Evolutionary conservation across 768 basidiomycete genomes (phyloP).

Genomic region (Clavulina sp.): DNA sequence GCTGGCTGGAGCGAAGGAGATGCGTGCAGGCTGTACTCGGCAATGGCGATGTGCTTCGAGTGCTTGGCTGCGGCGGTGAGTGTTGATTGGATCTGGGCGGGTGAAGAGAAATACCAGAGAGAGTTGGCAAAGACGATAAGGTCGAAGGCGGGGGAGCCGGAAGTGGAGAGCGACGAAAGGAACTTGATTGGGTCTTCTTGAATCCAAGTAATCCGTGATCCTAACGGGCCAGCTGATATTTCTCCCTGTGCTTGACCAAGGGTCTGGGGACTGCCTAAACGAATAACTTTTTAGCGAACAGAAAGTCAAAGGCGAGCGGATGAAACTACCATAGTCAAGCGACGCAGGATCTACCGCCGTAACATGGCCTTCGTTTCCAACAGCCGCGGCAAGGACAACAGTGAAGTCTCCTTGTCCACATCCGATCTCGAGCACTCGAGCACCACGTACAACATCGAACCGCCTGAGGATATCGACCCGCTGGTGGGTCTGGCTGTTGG

Average conservation of each 20-base stretch:
- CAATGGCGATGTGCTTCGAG: slow-evolving; percentile 18
- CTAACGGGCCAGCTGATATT: slow-evolving; percentile 17
- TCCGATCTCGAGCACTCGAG: slow-evolving; percentile 23
- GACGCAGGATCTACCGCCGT: slow-evolving; percentile 25
- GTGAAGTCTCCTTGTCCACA: slow-evolving; percentile 29
- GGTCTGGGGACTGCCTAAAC: slow-evolving; percentile 21
- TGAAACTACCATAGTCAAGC: slow-evolving; percentile 24
- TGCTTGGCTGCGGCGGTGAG: slow-evolving; percentile 17
- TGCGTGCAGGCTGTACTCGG: slow-evolving; percentile 21
- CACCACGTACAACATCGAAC: slow-evolving; percentile 18
- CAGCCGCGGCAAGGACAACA: slow-evolving; percentile 20
- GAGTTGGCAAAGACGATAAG: slow-evolving; percentile 22
- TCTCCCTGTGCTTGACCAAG: slow-evolving; percentile 23
- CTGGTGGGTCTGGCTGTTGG: too few relatives aligned
- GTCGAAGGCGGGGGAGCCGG: slow-evolving; percentile 16
- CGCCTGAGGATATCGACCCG: slow-evolving; percentile 19
- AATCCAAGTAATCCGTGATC: slow-evolving; percentile 22
- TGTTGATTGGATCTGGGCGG: slow-evolving; percentile 17
- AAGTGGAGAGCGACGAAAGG: slow-evolving; percentile 11
- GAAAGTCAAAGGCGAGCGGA: slow-evolving; percentile 8
- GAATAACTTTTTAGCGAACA: slow-evolving; percentile 15
- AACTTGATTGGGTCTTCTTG: slow-evolving; percentile 19
- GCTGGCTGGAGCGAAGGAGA: too few relatives aligned
- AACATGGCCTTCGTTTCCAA: slow-evolving; percentile 22
- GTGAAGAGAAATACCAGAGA: slow-evolving; percentile 26